phyloP scores from a whole-genome alignment of 768 basidiomycete species.

The Boletus rubropictus region DNA sequence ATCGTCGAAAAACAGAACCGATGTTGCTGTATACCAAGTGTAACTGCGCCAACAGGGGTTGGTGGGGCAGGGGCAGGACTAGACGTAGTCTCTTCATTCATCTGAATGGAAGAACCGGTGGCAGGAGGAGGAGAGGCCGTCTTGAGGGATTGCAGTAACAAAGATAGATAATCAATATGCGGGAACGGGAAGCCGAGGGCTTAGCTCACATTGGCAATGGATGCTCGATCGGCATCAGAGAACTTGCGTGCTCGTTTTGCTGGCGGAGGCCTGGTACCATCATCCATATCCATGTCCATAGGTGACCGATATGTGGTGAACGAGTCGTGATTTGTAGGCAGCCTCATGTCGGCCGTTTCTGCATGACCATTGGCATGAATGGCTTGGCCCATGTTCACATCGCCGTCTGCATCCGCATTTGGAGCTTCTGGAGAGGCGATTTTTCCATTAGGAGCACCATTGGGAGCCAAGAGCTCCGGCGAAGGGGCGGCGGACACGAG shows the following conservation, averaged over 20 bases:
- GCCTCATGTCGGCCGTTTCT: slow-evolving; percentile 4
- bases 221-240: slow-evolving; percentile 72
- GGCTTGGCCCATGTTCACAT: slow-evolving; percentile 27
- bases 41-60: slow-evolving; percentile 23
- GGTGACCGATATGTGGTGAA: slow-evolving; percentile 34
- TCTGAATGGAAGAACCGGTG: slow-evolving; percentile 37
- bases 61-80: slow-evolving; percentile 14
- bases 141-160: slow-evolving; percentile 35
- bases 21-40: slow-evolving; percentile 63
- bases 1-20: slow-evolving; percentile 75
- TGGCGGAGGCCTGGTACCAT: slow-evolving; percentile 66
- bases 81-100: slow-evolving; percentile 22
- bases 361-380: slow-evolving; percentile 25
- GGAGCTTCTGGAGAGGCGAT: slow-evolving; percentile 31
- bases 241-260: slow-evolving; percentile 75
- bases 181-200: slow-evolving; percentile 42
- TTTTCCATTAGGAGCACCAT: slow-evolving; percentile 16
- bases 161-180: slow-evolving; percentile 45
- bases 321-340: slow-evolving; percentile 26
- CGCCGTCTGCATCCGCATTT: slow-evolving; percentile 24
- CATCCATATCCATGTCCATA: slow-evolving; percentile 23
- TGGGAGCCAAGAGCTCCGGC: slow-evolving; percentile 5
- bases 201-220: slow-evolving; percentile 63
- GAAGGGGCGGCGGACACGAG: slow-evolving; percentile 10
- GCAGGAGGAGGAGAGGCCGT: slow-evolving; percentile 71